Conservation (phyloP, 352 stramenopile genomes). For the Phytophthora melonis region DNA sequence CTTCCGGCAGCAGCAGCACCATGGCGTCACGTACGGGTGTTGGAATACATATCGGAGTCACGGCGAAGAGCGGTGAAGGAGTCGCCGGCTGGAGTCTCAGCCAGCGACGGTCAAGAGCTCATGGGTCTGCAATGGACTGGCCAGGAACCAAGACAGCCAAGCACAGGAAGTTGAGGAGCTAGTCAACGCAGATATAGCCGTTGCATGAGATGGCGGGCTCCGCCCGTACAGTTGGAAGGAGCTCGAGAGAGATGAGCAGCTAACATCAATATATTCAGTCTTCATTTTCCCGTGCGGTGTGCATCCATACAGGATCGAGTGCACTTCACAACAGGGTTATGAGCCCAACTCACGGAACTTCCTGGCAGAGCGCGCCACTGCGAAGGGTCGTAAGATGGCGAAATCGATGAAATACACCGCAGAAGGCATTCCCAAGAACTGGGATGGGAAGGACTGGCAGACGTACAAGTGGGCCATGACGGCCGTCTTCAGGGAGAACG, state of each 20-base stretch:
- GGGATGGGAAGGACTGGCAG: neutral
- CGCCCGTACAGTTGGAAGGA: no score
- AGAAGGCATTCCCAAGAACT: neutral
- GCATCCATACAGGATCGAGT: neutral
- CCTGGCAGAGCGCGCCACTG: neutral
- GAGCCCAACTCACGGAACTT: neutral
- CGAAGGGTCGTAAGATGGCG: neutral
- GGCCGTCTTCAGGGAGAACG: neutral
- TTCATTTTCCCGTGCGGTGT: neutral
- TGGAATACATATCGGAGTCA: no score
- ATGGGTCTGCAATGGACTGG: no score
- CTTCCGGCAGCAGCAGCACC: conserved; percentile 51
- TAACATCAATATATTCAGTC: neutral
- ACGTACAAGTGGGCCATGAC: neutral
- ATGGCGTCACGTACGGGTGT: conserved; percentile 61
- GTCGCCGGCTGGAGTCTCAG: no score
- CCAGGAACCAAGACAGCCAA: no score
- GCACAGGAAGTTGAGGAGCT: no score
- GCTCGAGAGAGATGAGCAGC: no score
- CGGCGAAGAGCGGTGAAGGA: no score
- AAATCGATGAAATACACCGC: neutral
- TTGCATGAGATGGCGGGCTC: no score
- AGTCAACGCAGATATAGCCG: no score
- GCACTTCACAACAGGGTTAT: neutral
- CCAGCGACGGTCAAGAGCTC: no score